Evolutionary conservation across 192 early-diverging fungal genomes (phyloP), one percentile per base, ranked within the genome.

Genomic region (Geranomyces michiganensis): DNA sequence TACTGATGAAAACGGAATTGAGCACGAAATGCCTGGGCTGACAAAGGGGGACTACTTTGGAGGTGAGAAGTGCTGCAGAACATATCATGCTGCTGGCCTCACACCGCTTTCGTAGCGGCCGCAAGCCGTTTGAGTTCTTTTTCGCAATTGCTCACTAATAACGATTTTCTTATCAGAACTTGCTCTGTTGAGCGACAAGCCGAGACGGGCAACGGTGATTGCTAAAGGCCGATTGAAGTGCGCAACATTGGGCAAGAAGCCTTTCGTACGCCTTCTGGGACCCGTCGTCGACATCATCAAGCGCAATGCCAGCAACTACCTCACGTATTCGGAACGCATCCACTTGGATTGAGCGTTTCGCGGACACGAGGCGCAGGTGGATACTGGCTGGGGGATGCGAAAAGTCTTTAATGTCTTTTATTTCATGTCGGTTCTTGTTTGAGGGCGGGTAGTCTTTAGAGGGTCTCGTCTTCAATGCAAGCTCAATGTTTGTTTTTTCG

Each of bases 281-380:
- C 95, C 97, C 17, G 90, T 95, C 55, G 90, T 94, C 51, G 95
- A 97, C 72, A 99, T 98, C 56, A 90, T 99, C 65, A 91, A 96
- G 73, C 85, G 97, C 62, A 97, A 99, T 82, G 91, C 93, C 30
- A 89, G 84, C 60, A 96, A 97, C 78, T 99, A 99, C 76, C 80
- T 55, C 19, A 75, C 73, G 27, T 60, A 64, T 14, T 69, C 65
- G 22, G 65, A 74, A 47, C 44, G 58, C 14, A 60, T 74, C 31
- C 19, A 46, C 14, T 58, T 74, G 12, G 63, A 74, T 41, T 74
- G 59, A 74, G 24, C 24, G 51, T 19, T 22, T 47, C 46, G 19
- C 46, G 19, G 19, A 47, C 46, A 47, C 12, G 46, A 10, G 46
- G 19, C 19, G 19, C 19, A 47, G 19, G 10, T 47, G 46, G 46